Base-by-base conservation (phyloP, 129 eudicot species). In the Scalesia atractyloides region DNA sequence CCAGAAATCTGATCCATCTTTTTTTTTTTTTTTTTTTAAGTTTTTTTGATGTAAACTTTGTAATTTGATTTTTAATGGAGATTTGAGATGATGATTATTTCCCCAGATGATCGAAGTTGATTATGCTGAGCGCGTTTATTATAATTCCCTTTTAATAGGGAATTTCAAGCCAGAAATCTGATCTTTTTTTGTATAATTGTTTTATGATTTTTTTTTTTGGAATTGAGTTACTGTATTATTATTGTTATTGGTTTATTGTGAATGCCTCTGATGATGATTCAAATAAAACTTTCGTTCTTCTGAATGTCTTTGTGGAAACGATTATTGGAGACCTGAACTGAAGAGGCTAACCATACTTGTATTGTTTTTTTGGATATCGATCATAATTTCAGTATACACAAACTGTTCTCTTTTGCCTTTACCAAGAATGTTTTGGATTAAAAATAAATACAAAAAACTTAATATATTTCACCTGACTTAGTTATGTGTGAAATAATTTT, bases 1-100 rank as follows among this genome's bases (percentile, higher is more conserved):
- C 66, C 66, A 61, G 66, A 61, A 61, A 61, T 61, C 66, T 61
- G 65, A 59, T 59, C 65, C 65, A 1, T 59, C 56, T 9, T 5
- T 5, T 1, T 15, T 0, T 15, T 11, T 1, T 44, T 10, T 1
- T 30, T 30, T 30, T 30, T 1, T 0, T 4, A 30, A 24, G 30
- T 24, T 24, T 24, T 1, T 12, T 48, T 12, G 14, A 13, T 48
- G 3, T 48, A 4, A 13, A 13, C 15, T 49, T 4, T 14, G 4
- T 0, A 14, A 3, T 15, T 49, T 49, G 0, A 14, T 15, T 47
- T 10, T 47, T 47, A 3, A 0, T 48, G 0, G 6, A 13, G 52
- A 48, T 4, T 48, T 15, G 52, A 48, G 15, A 48, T 48, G 52
- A 30, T 30, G 34, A 30, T 30, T 30, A 30, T 30, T 30, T 30